phyloP scores from a whole-genome alignment of 2,329 filamentous ascomycete species.

The Chrysosphaeria jannelii region DNA sequence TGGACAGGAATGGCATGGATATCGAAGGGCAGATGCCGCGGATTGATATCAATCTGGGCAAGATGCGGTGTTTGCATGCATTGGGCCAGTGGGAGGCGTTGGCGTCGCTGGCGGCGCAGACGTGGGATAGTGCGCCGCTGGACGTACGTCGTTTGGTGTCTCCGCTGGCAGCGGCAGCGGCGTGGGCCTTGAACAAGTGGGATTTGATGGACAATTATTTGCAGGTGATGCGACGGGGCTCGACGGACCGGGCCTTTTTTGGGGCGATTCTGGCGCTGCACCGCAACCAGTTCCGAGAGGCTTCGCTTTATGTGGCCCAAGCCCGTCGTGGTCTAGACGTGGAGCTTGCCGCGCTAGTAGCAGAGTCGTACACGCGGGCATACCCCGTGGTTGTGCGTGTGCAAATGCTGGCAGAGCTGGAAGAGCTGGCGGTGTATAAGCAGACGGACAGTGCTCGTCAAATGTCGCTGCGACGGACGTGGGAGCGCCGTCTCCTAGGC shows the following conservation, averaged over 20 bases:
- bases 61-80: conserved; percentile 94
- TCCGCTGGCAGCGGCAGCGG: conserved; percentile 74
- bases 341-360: conserved; percentile 83
- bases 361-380: conserved; percentile 89
- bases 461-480: conserved; percentile 70
- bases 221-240: conserved; percentile 75
- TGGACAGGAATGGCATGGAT: no score
- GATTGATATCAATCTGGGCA: conserved; percentile 94
- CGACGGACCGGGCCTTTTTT: conserved; percentile 89
- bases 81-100: conserved; percentile 92
- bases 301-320: conserved; percentile 65
- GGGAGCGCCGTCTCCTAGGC: conserved; percentile 82
- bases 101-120: conserved; percentile 64
- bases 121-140: conserved; percentile 67
- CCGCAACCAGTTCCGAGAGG: conserved; percentile 81
- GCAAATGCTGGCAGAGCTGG: conserved; percentile 94
- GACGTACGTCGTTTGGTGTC: conserved; percentile 81
- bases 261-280: conserved; percentile 86
- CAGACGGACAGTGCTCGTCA: conserved; percentile 74
- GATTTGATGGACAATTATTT: conserved; percentile 96
- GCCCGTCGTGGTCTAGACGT: conserved; percentile 84
- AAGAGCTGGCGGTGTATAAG: conserved; percentile 96
- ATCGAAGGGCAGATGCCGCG: conserved; percentile 26
- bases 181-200: conserved; percentile 92
- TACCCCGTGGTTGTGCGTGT: conserved; percentile 96